Conservation (phyloP, 2,329 filamentous ascomycete species). For the Hypoxylon sp. region DNA sequence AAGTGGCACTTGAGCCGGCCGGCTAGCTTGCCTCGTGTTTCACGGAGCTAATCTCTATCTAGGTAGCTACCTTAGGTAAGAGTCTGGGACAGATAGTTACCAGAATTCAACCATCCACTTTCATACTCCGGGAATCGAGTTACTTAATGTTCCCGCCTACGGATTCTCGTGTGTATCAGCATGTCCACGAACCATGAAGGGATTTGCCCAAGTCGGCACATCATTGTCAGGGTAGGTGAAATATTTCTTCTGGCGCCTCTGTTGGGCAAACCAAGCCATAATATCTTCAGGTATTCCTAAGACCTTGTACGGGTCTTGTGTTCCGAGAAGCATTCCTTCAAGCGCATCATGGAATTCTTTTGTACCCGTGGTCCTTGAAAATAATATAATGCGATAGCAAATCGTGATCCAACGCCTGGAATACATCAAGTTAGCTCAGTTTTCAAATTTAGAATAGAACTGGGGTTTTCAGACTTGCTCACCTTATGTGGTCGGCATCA, state of each 20-base stretch:
- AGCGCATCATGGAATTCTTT: conserved; percentile 13
- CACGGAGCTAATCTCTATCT: neutral
- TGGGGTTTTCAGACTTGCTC: neutral
- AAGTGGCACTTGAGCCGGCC: neutral
- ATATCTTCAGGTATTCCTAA: conserved; percentile 12
- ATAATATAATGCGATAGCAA: conserved; percentile 34
- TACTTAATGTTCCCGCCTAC: neutral
- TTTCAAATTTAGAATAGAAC: neutral
- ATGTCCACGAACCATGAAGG: conserved; percentile 43
- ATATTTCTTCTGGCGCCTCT: conserved; percentile 7
- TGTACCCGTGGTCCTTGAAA: conserved; percentile 57
- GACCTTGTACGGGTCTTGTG: neutral
- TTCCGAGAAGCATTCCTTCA: neutral
- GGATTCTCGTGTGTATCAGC: conserved; percentile 27
- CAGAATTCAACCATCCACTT: neutral
- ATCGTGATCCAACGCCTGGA: conserved; percentile 41
- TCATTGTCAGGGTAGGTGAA: conserved; percentile 60
- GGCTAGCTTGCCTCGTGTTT: neutral
- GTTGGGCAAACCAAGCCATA: conserved; percentile 24
- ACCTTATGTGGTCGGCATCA: conserved; percentile 43
- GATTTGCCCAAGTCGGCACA: conserved; percentile 36
- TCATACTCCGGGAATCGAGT: neutral
- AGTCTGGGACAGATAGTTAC: neutral
- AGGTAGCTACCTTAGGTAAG: neutral
- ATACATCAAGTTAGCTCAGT: conserved; percentile 9